These are phyloP conservation scores for Boletus vermiculosoides DNA, from an alignment of 768 basidiomycete genomes.

Conservation along the genomic window DNA sequence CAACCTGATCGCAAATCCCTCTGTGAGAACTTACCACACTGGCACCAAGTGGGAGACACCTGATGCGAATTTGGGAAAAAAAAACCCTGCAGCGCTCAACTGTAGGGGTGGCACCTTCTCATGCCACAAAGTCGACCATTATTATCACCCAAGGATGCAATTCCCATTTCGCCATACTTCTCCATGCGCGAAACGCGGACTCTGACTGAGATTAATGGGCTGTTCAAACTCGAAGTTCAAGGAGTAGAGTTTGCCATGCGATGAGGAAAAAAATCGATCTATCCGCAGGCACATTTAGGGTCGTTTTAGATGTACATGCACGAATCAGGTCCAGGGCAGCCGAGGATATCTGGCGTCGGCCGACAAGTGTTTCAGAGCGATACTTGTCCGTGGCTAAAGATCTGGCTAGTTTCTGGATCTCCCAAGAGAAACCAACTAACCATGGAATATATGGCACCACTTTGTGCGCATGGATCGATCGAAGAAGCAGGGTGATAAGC, in stretches of 20 bases:
- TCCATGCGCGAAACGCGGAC: neutral
- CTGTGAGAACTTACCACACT: neutral
- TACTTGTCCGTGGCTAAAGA: neutral
- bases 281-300: neutral
- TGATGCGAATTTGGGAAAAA: neutral
- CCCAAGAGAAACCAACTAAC: neutral
- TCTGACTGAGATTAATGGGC: neutral
- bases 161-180: no score
- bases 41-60: neutral
- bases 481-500: neutral
- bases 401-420: neutral
- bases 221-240: neutral
- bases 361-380: neutral
- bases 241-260: neutral
- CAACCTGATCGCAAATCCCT: constrained; percentile 2
- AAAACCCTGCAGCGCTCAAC: neutral
- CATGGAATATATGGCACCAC: neutral
- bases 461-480: neutral
- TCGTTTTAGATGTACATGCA: neutral
- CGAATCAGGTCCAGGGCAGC: neutral
- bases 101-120: neutral
- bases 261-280: neutral
- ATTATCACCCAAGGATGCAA: neutral
- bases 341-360: neutral
- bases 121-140: neutral